A percentile compares a stretch with the other conserved stretches of the same genome.
Conservation (phyloP, 306 rosid genomes). For the Datisca glomerata region DNA sequence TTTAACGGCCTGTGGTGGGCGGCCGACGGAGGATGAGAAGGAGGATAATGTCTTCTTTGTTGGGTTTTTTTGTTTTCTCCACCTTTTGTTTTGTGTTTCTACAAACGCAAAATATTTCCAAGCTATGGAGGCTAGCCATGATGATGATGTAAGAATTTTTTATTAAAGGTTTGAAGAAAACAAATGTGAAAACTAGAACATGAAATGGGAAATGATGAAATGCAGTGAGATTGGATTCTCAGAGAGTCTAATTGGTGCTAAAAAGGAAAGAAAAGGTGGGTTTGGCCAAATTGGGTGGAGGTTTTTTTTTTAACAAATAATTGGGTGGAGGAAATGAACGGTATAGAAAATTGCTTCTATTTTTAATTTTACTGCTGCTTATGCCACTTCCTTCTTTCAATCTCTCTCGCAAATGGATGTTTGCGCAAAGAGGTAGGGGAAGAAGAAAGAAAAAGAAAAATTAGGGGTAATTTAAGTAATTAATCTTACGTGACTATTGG, state of each 20-base stretch:
- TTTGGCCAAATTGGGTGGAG: constrained; percentile 11
- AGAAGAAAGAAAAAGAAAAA: too few species aligned
- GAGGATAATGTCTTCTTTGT: constrained; percentile 27
- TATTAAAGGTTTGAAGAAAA: not conserved
- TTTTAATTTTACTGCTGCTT: constrained; percentile 10
- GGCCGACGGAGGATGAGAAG: constrained; percentile 11
- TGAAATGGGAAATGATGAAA: not conserved
- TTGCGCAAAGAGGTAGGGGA: too few species aligned
- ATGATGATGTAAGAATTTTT: not conserved
- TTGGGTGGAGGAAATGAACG: constrained; percentile 17
- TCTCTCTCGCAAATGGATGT: constrained; percentile 38
- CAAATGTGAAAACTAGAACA: not conserved
- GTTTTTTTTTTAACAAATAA: too few species aligned
- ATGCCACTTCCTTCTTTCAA: constrained; percentile 28
- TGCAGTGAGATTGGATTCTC: not conserved
- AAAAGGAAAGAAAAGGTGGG: constrained; percentile 5
- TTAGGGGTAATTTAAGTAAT: too few species aligned
- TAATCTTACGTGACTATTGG: too few species aligned
- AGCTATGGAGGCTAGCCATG: not conserved
- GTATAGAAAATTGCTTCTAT: constrained; percentile 13
- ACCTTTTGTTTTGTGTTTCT: not conserved
- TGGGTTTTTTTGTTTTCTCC: constrained; percentile 5
- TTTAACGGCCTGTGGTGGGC: constrained; percentile 37
- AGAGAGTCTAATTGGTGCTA: constrained; percentile 3
- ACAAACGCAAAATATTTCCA: not conserved